Evolutionary conservation across 768 basidiomycete species (phyloP), one percentile per base, ranked within the genome.

Genomic region (Termitomyces sp.): DNA sequence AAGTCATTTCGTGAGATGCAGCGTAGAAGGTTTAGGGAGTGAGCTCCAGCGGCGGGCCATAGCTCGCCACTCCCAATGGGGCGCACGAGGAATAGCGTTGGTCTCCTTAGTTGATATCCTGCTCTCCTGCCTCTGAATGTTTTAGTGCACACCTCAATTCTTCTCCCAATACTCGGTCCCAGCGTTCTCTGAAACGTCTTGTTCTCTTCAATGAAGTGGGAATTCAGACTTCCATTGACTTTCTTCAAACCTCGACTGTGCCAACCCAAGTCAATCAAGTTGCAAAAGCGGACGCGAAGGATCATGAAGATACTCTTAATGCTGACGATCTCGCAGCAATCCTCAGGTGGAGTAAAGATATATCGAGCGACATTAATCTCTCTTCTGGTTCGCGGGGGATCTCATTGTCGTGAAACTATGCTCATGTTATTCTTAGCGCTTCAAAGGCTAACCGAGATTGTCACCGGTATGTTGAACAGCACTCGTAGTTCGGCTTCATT

Each of bases 301-400:
- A 83, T 50, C 82, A 83, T 60, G 84, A 85, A 51, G 79, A 80
- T 1, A 80, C 77, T n/a, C 66, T 88, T 37, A 77, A 77, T 58
- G 85, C 86, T 16, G 74, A 81, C 48, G 85, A 89, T 66, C 72
- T 89, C 13, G 83, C 83, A 24, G 83, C 86, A 0, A 88, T 91
- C 50, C 75, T 89, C 33, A 86, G 84, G 64, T 88, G 86, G 83
- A 88, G 85, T 63, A 86, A 87, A 67, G 84, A 87, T 54, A 88
- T 91, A 14, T 87, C 87, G 0, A 83, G 85, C 37, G 86, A 88
- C 67, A 87, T 89, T 42, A 87, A 88, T 61, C 70, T 89, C 22
- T 81, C 81, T 40, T 85, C 86, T 53, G 83, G 85, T 82, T 62
- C 37, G 68, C 62, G 32, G 27, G 27, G 10, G 36, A 27, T 33